phyloP scores from a whole-genome alignment of 306 rosid genomes.

The Cicer yamashitae region DNA sequence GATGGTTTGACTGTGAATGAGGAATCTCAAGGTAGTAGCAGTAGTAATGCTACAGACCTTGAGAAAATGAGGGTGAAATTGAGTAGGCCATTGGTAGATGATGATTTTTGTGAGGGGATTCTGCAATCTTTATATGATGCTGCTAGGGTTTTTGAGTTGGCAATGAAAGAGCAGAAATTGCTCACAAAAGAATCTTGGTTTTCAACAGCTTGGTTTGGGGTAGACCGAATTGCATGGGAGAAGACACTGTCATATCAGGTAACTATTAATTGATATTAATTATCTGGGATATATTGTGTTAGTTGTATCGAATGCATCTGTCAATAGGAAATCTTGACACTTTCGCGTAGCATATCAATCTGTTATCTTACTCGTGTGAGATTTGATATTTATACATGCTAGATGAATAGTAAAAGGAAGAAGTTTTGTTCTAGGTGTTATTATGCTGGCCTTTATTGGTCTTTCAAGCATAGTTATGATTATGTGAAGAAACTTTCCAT shows the following conservation, averaged over 20 bases:
- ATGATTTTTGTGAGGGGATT: constrained; percentile 74
- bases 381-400: not conserved
- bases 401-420: constrained; percentile 23
- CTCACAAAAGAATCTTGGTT: constrained; percentile 66
- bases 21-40: constrained; percentile 66
- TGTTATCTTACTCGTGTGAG: constrained; percentile 10
- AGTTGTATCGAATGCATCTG: constrained; percentile 12
- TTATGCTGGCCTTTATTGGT: constrained; percentile 19
- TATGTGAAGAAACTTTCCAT: constrained; percentile 27
- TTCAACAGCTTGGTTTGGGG: constrained; percentile 82
- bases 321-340: constrained; percentile 21
- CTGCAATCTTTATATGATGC: constrained; percentile 87
- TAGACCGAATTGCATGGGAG: constrained; percentile 86
- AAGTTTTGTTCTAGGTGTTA: constrained; percentile 17
- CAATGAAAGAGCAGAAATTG: constrained; percentile 73
- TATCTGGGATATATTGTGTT: constrained; percentile 20
- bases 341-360: constrained; percentile 8
- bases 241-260: constrained; percentile 91
- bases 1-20: constrained; percentile 82
- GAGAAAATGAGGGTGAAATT: constrained; percentile 71
- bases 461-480: constrained; percentile 29
- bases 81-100: constrained; percentile 67
- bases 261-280: constrained; percentile 16
- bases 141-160: constrained; percentile 89
- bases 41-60: constrained; percentile 51